phyloP scores from a whole-genome alignment of 169 alveolate species.

The Plasmodium sp. region DNA sequence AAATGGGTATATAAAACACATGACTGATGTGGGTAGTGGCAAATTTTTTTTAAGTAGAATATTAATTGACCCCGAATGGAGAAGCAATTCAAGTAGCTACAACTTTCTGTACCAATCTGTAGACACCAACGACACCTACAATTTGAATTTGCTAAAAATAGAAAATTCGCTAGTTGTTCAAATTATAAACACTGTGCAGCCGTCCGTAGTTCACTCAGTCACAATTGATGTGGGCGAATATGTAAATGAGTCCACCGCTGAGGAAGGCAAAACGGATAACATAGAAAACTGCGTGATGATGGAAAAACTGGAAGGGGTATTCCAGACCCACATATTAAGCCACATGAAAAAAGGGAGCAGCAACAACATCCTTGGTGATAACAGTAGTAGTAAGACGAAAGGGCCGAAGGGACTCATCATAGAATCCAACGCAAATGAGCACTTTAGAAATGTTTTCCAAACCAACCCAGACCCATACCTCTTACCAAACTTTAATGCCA shows the following conservation, averaged over 20 bases:
- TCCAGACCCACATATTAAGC: slow-evolving; percentile 25
- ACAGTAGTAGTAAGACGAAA: background rate
- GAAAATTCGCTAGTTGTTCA: slow-evolving; percentile 62
- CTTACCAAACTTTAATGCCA: slow-evolving; percentile 23
- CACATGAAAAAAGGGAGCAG: slow-evolving; percentile 3
- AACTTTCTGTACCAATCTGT: slow-evolving; percentile 17
- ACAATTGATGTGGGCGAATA: slow-evolving; percentile 46
- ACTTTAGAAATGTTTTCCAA: background rate
- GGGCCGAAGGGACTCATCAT: background rate
- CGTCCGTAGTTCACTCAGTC: slow-evolving; percentile 26
- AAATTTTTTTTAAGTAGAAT: slow-evolving; percentile 32
- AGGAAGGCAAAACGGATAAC: background rate
- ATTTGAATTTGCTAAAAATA: slow-evolving; percentile 50
- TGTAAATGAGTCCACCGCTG: background rate
- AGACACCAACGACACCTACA: slow-evolving; percentile 28
- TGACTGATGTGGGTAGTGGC: background rate
- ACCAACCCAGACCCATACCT: background rate
- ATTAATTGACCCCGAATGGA: slow-evolving; percentile 72
- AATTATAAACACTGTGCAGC: slow-evolving; percentile 25
- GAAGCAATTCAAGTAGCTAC: slow-evolving; percentile 32
- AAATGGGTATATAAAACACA: slow-evolving; percentile 46
- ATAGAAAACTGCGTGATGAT: background rate
- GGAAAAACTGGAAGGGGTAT: slow-evolving; percentile 24
- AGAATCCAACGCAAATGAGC: slow-evolving; percentile 5
- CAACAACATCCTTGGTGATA: background rate